Evolutionary conservation across 306 rosid genomes (phyloP), one percentile per base, ranked within the genome.

Genomic region (Malus sieversii): DNA sequence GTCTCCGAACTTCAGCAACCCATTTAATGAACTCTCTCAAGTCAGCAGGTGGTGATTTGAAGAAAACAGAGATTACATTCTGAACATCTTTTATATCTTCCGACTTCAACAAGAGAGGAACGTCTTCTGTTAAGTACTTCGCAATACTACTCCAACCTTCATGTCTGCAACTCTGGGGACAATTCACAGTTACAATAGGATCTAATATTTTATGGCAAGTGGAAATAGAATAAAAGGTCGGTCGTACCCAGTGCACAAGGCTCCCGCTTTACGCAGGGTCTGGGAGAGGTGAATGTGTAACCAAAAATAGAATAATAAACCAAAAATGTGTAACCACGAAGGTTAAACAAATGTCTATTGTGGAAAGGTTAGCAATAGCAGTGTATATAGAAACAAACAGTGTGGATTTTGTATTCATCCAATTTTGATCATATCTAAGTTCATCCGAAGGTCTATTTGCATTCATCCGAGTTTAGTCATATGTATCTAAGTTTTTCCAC

Each of bases 1-100:
- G 93, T 76, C 89, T 88, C 57, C 98, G 96, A 74, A 94, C 97
- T 84, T 94, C 98, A 20, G 96, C 97, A 84, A 93, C 75, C 98
- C 98, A 93, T 67, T 87, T 86, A 69, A 93, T 82, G 61, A 91
- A 88, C 58, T 81, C 86, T 69, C 88, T 86, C 86, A 94, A 73
- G 83, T 90, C 88, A 60, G 68, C 73, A 78, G 96, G 96, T 53
- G 96, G 89, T 65, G 96, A 86, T 82, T 83, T 88, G 78, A 86
- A 90, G 57, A 85, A 81, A 70, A 83, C 81, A 58, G 89, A 87
- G 73, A 94, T 87, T 42, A 84, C 86, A 62, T 79, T 83, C 60
- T 83, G 86, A 68, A 92, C 83, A 70, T 89, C 93, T 77, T 90
- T 79, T 58, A 90, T 72, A 77, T 86, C 86, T 68, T 86, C 91